Evolutionary conservation across 2,329 filamentous ascomycete species (phyloP), one percentile per base, ranked within the genome.

Genomic region (Pseudogymnoascus sp.): DNA sequence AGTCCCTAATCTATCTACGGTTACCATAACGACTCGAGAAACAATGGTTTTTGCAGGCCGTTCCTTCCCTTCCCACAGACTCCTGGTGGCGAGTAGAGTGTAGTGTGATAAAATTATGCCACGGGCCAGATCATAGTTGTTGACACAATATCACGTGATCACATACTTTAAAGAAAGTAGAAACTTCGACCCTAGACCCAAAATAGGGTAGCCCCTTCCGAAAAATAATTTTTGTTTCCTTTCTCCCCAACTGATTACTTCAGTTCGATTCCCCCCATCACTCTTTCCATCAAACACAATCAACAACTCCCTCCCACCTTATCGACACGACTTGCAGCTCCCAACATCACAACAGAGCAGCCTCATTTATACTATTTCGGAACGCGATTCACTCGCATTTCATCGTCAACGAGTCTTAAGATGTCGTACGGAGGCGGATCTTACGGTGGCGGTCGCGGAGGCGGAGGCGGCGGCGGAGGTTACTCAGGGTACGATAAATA

Each of bases 371-470:
- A 49, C 19, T 7, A 60, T 41, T 39, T 49, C 23, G 35, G 19
- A 60, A 59, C 61, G n/a, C 33, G 59, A 60, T 41, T 60, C 33
- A 43, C 59, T 60, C 59, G 38, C 29, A 37, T 60, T 59, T 38
- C 37, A 37, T 38, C 29, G 33, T 31, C 60, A 52, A 61, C 39
- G 23, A 31, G 21, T 35, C 35, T 33, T 35, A 83, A 72, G 74
- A 91, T 90, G 88, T 90, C 88, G 77, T 89, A 90, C 84, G 82
- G 83, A 72, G 81, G 85, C 69, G 82, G 78, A 65, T 71, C 71
- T 68, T 74, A 84, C 69, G 81, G 79, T 66, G 79, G 80, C 67
- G 77, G 81, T 67, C 75, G 77, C 63, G 74, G 77, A 66, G 74
- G 74, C 61, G 72, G 74, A 68, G 74, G 74, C 63, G 72, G 72